phyloP scores from a whole-genome alignment of 768 basidiomycete species.

The Basidioascus undulatus region DNA sequence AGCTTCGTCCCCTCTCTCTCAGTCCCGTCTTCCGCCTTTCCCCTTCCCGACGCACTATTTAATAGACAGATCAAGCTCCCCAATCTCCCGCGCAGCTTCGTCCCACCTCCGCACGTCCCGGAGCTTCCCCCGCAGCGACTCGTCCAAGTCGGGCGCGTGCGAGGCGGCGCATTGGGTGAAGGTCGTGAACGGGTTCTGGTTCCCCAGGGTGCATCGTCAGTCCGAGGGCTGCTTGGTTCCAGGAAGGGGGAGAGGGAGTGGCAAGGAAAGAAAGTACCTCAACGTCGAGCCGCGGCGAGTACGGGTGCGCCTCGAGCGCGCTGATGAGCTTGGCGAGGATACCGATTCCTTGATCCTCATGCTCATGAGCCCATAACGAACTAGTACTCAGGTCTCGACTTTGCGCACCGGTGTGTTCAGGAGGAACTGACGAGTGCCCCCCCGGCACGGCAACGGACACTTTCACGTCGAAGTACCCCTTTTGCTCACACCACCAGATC shows the following conservation, averaged over 20 bases:
- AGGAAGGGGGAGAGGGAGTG: too few relatives aligned
- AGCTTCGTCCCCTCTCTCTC: too few relatives aligned
- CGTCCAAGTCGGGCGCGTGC: conserved; percentile 33
- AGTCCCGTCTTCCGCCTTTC: too few relatives aligned
- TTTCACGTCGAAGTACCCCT: conserved; percentile 38
- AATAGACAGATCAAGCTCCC: conserved; percentile 16
- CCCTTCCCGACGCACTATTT: too few relatives aligned
- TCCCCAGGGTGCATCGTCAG: too few relatives aligned
- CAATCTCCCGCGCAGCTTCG: conserved; percentile 25
- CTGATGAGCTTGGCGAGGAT: conserved; percentile 48
- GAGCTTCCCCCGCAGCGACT: conserved; percentile 23
- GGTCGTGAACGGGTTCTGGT: conserved; percentile 15
- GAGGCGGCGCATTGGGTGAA: conserved; percentile 39
- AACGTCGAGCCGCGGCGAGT: conserved; percentile 16
- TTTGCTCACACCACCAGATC: conserved; percentile 33
- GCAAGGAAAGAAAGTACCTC: too few relatives aligned
- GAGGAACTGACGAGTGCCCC: conserved; percentile 70
- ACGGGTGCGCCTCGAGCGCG: conserved; percentile 40
- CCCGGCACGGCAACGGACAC: conserved; percentile 46
- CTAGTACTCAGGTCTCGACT: not conserved
- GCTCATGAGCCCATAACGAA: too few relatives aligned
- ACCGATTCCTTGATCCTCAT: conserved; percentile 39
- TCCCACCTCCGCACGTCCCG: conserved; percentile 15
- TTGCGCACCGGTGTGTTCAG: conserved; percentile 32
- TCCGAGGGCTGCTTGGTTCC: too few relatives aligned